These are phyloP conservation scores for Coemansia sp. DNA, from an alignment of 192 early-diverging fungal genomes.

Conservation along the genomic window DNA sequence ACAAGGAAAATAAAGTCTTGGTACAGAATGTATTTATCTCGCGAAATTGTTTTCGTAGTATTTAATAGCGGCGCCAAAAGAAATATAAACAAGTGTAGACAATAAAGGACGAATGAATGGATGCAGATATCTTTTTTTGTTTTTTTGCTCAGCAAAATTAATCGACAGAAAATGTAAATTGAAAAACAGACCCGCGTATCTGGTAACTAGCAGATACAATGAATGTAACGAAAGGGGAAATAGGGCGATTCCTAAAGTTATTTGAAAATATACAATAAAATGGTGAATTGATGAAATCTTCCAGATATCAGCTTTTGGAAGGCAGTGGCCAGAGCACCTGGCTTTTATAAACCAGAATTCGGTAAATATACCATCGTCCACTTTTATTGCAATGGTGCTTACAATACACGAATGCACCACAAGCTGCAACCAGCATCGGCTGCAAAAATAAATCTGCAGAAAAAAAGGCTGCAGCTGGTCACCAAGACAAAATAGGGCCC, in stretches of 20 bases:
- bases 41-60: not conserved
- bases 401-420: not conserved
- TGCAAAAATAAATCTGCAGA: constrained; percentile 5
- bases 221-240: not conserved
- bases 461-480: not conserved
- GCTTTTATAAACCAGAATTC: not conserved
- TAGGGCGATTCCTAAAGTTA: not conserved
- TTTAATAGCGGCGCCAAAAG: not conserved
- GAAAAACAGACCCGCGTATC: not conserved
- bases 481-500: not conserved
- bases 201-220: not conserved
- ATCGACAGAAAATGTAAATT: not conserved
- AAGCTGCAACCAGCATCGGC: not conserved
- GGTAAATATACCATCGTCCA: not conserved
- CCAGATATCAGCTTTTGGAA: not conserved
- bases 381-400: not conserved
- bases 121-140: not conserved
- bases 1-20: not conserved
- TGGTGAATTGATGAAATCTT: not conserved
- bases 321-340: not conserved
- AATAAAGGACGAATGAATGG: not conserved
- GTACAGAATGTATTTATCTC: not conserved
- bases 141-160: constrained; percentile 4
- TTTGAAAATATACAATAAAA: constrained; percentile 5
- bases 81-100: not conserved